Evolutionary conservation across 1,284 basidiomycete genomes (phyloP).

Genomic region (Wolfiporia cocos): DNA sequence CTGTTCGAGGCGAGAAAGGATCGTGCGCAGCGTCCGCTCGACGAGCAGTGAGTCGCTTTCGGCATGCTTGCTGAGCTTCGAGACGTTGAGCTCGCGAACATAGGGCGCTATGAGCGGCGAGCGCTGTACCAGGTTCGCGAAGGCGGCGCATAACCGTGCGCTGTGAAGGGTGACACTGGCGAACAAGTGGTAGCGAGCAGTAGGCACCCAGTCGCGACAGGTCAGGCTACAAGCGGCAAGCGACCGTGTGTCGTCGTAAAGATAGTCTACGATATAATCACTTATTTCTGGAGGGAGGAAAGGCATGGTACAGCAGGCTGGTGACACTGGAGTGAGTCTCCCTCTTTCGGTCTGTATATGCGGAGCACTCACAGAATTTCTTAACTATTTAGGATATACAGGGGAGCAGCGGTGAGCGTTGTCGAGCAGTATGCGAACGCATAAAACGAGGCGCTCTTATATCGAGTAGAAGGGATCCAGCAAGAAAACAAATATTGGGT

Average conservation of each 20-base stretch:
- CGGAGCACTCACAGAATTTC: not conserved
- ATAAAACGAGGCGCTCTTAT: not conserved
- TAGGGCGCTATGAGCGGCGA: constrained; percentile 19
- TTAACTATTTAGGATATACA: not conserved
- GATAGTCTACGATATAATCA: constrained; percentile 32
- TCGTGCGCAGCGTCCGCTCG: constrained; percentile 8
- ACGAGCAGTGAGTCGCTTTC: constrained; percentile 2
- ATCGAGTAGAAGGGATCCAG: not conserved
- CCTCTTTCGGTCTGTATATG: too few relatives aligned
- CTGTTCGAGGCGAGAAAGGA: constrained; percentile 14
- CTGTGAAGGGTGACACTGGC: constrained; percentile 19
- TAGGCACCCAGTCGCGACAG: constrained; percentile 30
- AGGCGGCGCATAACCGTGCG: constrained; percentile 10
- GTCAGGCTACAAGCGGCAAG: constrained; percentile 29
- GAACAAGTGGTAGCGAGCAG: constrained; percentile 32
- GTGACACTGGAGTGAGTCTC: too few relatives aligned
- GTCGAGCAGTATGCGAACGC: not conserved
- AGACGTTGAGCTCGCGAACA: constrained; percentile 19
- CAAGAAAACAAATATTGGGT: not conserved
- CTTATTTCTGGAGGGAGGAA: constrained; percentile 28
- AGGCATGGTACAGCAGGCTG: too few relatives aligned
- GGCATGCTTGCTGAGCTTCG: constrained; percentile 8
- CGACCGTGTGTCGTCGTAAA: constrained; percentile 24
- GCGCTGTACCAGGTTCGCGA: constrained; percentile 16
- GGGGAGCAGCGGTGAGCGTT: not conserved